Percentiles rank a stretch among this genome's conserved stretches.
phyloP scores from a whole-genome alignment of 2,329 filamentous ascomycete species.

The Aspergillus ochraceoroseus region DNA sequence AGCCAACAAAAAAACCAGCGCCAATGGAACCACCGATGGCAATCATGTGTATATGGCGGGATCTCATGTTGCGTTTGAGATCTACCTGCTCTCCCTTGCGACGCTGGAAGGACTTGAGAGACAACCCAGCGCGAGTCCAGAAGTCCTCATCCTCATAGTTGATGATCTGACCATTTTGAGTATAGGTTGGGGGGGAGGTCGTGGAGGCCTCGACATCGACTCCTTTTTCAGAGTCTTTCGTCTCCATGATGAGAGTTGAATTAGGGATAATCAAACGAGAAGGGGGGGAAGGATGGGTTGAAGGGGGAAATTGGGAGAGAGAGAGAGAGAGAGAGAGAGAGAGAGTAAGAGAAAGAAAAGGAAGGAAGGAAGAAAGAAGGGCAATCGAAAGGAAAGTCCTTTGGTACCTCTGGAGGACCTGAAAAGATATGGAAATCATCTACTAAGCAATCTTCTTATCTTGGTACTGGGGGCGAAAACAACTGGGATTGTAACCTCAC shows the following conservation, averaged over 20 bases:
- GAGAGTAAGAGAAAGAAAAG: not conserved
- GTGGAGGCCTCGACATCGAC: slow-evolving; percentile 5
- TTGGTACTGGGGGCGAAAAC: too few species aligned
- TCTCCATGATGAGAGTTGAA: slow-evolving; percentile 9
- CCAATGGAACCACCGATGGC: slow-evolving; percentile 29
- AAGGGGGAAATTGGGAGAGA: not conserved
- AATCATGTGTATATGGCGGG: slow-evolving; percentile 40
- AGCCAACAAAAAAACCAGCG: slow-evolving; percentile 20
- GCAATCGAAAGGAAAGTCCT: not conserved
- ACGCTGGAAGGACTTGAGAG: slow-evolving; percentile 22
- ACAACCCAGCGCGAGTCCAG: slow-evolving; percentile 25
- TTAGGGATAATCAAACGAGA: not conserved
- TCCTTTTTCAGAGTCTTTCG: slow-evolving; percentile 11
- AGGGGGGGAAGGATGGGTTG: not conserved
- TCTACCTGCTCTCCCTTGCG: slow-evolving; percentile 9
- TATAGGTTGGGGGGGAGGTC: slow-evolving; percentile 11
- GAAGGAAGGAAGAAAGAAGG: slow-evolving; percentile 1
- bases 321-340: not conserved
- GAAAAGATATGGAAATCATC: too few species aligned
- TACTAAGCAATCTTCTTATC: not conserved
- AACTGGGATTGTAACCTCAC: too few species aligned
- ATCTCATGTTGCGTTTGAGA: slow-evolving; percentile 27
- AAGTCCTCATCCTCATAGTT: slow-evolving; percentile 19
- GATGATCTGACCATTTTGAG: slow-evolving; percentile 7
- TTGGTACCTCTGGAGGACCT: too few species aligned